Conservation (phyloP, 73 alveolate genomes). For the Paramecium octaurelia region DNA sequence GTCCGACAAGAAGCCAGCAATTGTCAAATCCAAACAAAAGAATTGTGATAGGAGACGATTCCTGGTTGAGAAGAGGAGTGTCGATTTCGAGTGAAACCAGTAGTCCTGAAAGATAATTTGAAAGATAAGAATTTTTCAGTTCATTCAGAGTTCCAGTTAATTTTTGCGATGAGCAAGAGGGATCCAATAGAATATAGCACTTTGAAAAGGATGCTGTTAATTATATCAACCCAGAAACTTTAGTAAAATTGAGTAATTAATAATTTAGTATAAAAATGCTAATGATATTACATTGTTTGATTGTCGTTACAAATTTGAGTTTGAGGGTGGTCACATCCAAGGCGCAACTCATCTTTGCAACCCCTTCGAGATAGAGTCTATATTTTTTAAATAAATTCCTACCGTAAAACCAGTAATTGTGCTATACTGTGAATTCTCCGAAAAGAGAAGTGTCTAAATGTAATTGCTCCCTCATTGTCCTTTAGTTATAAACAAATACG, state of each 20-base stretch:
- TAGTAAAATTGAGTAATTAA: not conserved
- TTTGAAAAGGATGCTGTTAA: not conserved
- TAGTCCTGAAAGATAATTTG: not conserved
- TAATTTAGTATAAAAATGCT: not conserved
- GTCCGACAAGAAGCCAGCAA: not conserved
- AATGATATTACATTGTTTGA: slow-evolving; percentile 1
- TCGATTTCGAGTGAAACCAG: not conserved
- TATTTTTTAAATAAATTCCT: not conserved
- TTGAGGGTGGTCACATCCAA: slow-evolving; percentile 3
- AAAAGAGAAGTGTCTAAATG: not conserved
- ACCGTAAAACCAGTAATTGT: not conserved
- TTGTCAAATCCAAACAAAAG: not conserved
- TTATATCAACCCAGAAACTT: not conserved
- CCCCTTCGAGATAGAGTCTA: not conserved
- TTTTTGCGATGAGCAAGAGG: not conserved
- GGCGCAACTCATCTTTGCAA: slow-evolving; percentile 18
- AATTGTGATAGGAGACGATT: not conserved
- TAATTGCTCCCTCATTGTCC: not conserved
- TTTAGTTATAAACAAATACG: not conserved
- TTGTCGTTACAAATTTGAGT: slow-evolving; percentile 2
- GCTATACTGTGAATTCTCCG: not conserved
- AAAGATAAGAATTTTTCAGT: slow-evolving; percentile 22
- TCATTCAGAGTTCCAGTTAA: not conserved
- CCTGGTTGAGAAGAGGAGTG: slow-evolving; percentile 16
- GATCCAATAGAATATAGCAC: not conserved